Conservation (phyloP, 2,329 filamentous ascomycete genomes). For the Myriosclerotinia duriaeana region DNA sequence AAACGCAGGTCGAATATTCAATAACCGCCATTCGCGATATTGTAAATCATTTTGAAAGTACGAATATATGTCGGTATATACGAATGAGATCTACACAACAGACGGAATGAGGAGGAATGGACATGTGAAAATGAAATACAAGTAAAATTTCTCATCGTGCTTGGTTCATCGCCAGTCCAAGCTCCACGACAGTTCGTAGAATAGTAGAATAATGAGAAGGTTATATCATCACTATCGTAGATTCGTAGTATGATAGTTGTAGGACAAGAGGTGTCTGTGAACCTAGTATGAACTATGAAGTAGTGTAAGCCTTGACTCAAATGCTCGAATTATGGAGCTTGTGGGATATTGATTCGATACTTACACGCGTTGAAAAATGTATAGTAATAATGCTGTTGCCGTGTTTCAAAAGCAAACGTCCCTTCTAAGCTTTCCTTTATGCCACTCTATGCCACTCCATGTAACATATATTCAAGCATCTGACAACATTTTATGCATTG, state of each 20-base stretch:
- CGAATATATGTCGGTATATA: neutral
- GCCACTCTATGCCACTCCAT: neutral
- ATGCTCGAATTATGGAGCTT: neutral
- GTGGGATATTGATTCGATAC: constrained; percentile 11
- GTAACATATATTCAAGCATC: neutral
- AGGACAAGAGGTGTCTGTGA: constrained; percentile 11
- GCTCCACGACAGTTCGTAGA: constrained; percentile 5
- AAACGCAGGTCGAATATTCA: neutral
- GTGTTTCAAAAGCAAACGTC: constrained; percentile 18
- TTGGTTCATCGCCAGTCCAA: neutral
- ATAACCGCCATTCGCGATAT: constrained; percentile 7
- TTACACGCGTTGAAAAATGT: constrained; percentile 16
- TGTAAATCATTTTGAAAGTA: neutral
- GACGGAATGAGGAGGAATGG: neutral
- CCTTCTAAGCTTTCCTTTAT: neutral
- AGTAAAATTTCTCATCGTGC: neutral
- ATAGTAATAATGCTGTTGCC: constrained; percentile 6
- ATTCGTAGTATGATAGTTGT: neutral
- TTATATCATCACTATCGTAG: constrained; percentile 7
- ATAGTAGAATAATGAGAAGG: no score
- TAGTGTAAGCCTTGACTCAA: constrained; percentile 5
- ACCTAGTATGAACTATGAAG: neutral
- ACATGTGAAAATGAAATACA: constrained; percentile 8
- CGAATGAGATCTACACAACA: constrained; percentile 6
- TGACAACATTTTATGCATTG: neutral